Percentiles rank a stretch among this genome's conserved stretches.
These are phyloP conservation scores for Arthrinium phaeospermum DNA, from an alignment of 2,329 filamentous ascomycete genomes.

Conservation along the genomic window DNA sequence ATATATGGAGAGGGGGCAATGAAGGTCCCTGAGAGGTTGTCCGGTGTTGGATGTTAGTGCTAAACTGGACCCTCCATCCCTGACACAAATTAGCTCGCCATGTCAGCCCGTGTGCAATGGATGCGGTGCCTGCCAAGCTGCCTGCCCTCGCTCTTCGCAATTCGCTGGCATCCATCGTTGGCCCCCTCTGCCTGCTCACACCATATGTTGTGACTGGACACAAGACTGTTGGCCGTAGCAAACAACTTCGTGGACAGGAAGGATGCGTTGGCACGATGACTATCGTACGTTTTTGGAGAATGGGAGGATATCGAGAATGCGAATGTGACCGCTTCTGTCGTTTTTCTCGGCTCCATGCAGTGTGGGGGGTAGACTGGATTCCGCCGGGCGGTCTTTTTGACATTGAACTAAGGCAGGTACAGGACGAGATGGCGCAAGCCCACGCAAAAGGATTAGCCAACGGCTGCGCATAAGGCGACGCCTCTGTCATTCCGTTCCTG, in stretches of 20 bases:
- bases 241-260: not conserved
- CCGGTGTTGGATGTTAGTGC: not conserved
- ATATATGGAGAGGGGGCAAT: constrained; percentile 12
- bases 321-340: not conserved
- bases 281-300: not conserved
- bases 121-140: not conserved
- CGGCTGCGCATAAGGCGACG: not conserved
- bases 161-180: not conserved
- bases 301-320: not conserved
- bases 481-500: constrained; percentile 4
- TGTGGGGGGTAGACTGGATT: constrained; percentile 8
- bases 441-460: not conserved
- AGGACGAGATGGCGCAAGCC: not conserved
- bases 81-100: constrained; percentile 6
- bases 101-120: not conserved
- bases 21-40: not conserved
- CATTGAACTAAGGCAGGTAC: constrained; percentile 8
- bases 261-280: not conserved
- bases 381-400: not conserved
- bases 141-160: not conserved
- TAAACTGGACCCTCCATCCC: not conserved
- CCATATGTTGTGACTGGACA: not conserved
- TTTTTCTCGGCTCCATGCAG: constrained; percentile 5
- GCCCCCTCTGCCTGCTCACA: not conserved
- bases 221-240: not conserved